phyloP scores from a whole-genome alignment of 106 monocot species.

The Chionographis japonica region DNA sequence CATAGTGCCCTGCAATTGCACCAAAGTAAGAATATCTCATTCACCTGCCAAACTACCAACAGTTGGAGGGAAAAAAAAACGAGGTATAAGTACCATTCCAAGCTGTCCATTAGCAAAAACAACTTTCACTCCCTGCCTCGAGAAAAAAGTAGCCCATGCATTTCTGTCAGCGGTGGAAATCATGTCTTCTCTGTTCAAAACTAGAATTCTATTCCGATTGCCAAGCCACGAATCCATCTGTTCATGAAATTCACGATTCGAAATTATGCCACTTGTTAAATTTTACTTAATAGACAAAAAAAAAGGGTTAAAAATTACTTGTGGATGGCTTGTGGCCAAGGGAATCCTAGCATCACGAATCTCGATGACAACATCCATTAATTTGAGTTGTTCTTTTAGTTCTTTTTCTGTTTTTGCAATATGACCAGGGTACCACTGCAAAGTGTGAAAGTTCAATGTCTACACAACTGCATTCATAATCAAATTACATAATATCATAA shows the following conservation, averaged over 20 bases:
- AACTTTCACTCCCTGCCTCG: slow-evolving; percentile 80
- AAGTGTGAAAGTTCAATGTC: slow-evolving; percentile 2
- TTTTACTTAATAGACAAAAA: not conserved
- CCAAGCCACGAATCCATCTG: slow-evolving; percentile 99
- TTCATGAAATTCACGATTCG: slow-evolving; percentile 6
- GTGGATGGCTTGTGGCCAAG: slow-evolving; percentile 82
- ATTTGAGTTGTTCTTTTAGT: slow-evolving; percentile 80
- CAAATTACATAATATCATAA: not conserved
- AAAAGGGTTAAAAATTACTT: slow-evolving; percentile 32
- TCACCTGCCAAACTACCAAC: not conserved
- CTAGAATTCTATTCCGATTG: slow-evolving; percentile 80
- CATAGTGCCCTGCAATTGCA: slow-evolving; percentile 67
- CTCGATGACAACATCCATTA: slow-evolving; percentile 98
- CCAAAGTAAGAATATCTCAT: not conserved
- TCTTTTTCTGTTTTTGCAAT: slow-evolving; percentile 98
- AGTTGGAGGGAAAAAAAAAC: not conserved
- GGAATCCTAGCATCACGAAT: slow-evolving; percentile 97
- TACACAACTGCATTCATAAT: not conserved
- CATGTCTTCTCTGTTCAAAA: slow-evolving; percentile 99
- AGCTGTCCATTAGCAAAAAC: slow-evolving; percentile 89
- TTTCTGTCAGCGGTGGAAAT: slow-evolving; percentile 83
- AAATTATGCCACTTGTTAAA: not conserved
- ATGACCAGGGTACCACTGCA: slow-evolving; percentile 99
- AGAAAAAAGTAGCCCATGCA: slow-evolving; percentile 91
- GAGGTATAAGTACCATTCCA: slow-evolving; percentile 63